Evolutionary conservation across 257 asterid genomes (phyloP), one percentile per base, ranked within the genome.

Genomic region (Lycium barbarum): DNA sequence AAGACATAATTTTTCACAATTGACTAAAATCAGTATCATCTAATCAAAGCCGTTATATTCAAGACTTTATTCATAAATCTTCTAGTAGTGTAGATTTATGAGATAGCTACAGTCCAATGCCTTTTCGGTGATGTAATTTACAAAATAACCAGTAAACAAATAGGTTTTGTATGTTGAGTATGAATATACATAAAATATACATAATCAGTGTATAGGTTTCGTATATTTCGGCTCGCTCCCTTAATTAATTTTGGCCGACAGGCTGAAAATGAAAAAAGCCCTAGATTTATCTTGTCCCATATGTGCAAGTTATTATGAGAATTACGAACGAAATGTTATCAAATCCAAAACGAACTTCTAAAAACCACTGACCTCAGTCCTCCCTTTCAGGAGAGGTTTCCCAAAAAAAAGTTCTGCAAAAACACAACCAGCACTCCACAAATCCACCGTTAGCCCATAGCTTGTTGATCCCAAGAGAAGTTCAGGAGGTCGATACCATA

Each of bases 401-500:
- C 99, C 98, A 12, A 94, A 73, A 55, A 95, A 95, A 14, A 97
- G 93, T 76, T 97, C 99, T 10, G 98, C 98, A 84, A 97, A 95
- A 53, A 97, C 97, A 72, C 99, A 97, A 36, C 99, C 99, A 7
- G 89, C 92, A 68, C 99, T 97, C 99, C 99, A 97, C n/a, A 97
- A 18, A 88, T 97, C 99, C 63, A 97, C 93, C 3, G 93, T 92
- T 55, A 89, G 90, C 17, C 94, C 95, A 49, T 97, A 97, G 66
- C 80, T 85, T 11, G 98, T 97, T 1, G 98, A 88, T 40, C 99
- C 99, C 87, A 97, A 18, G 59, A 97, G 91, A 83, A 97, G 99
- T 85, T 97, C 99, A 9, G 99, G 99, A 1, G 99, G 98, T 17
- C 98, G 97, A 87, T 95, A 97, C 99, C 99, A 97, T 70, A 97